phyloP scores from a whole-genome alignment of 1,284 basidiomycete species.

The Ganoderma boninense region DNA sequence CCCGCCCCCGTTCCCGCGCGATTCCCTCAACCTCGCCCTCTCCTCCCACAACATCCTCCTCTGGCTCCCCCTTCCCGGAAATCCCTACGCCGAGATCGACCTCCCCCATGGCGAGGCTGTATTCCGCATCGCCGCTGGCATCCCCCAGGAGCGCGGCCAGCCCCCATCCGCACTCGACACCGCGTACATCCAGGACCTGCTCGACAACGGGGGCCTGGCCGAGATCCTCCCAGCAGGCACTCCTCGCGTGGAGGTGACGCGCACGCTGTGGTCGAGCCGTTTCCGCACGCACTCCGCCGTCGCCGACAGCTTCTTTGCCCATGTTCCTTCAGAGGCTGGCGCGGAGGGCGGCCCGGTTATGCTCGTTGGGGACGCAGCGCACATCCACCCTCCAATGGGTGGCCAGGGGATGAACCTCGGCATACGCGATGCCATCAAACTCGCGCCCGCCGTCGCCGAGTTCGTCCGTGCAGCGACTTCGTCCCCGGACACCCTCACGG shows the following conservation, averaged over 20 bases:
- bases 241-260: constrained; percentile 23
- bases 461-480: constrained; percentile 12
- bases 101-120: constrained; percentile 25
- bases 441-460: constrained; percentile 41
- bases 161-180: constrained; percentile 42
- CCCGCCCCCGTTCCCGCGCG: constrained; percentile 23
- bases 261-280: constrained; percentile 47
- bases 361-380: constrained; percentile 54
- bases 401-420: constrained; percentile 61
- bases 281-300: constrained; percentile 50
- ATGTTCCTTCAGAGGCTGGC: constrained; percentile 28
- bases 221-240: constrained; percentile 17
- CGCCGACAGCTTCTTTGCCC: constrained; percentile 44
- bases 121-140: constrained; percentile 46
- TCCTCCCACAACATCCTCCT: constrained; percentile 41
- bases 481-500: neutral
- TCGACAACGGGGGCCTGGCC: constrained; percentile 47
- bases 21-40: constrained; percentile 32
- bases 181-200: constrained; percentile 47
- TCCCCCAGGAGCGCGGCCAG: constrained; percentile 42
- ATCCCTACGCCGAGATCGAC: constrained; percentile 28
- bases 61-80: constrained; percentile 37
- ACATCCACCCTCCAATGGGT: constrained; percentile 54
- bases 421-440: constrained; percentile 49
- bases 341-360: constrained; percentile 31